Evolutionary conservation across 179 eudicot species (phyloP).

Genomic region (Corrigiola litoralis): DNA sequence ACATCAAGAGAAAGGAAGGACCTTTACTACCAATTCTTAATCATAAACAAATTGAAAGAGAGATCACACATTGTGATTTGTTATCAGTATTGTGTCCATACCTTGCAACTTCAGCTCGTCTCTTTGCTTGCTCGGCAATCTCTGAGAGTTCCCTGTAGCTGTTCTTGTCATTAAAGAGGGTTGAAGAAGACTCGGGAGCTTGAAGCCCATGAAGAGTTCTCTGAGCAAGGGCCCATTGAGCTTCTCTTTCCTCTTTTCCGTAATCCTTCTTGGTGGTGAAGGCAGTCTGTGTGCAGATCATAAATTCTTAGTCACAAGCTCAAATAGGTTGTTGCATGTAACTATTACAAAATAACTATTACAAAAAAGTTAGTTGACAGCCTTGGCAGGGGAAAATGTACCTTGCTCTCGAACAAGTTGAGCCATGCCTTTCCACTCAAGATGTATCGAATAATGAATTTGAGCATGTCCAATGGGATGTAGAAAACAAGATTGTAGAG

Average conservation of each 20-base stretch:
- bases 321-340: no score
- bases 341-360: no score
- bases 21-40: not conserved
- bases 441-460: slow-evolving; percentile 58
- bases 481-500: slow-evolving; percentile 57
- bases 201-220: slow-evolving; percentile 73
- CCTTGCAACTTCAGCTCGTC: slow-evolving; percentile 79
- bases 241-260: slow-evolving; percentile 80
- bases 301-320: not conserved
- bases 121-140: slow-evolving; percentile 78
- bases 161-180: slow-evolving; percentile 58
- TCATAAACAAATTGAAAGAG: not conserved
- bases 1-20: not conserved
- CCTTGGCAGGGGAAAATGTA: slow-evolving; percentile 6
- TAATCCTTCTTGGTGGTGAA: slow-evolving; percentile 70
- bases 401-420: slow-evolving; percentile 72
- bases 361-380: no score
- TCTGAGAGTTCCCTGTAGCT: slow-evolving; percentile 71
- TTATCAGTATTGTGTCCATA: slow-evolving; percentile 1
- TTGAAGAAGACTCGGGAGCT: slow-evolving; percentile 45
- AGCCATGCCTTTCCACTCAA: slow-evolving; percentile 78
- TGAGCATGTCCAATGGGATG: slow-evolving; percentile 60
- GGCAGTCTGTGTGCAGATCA: slow-evolving; percentile 42
- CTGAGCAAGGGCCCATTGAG: slow-evolving; percentile 79
- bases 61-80: no score